phyloP scores from a whole-genome alignment of 129 eudicot species.

The Tanacetum coccineum region DNA sequence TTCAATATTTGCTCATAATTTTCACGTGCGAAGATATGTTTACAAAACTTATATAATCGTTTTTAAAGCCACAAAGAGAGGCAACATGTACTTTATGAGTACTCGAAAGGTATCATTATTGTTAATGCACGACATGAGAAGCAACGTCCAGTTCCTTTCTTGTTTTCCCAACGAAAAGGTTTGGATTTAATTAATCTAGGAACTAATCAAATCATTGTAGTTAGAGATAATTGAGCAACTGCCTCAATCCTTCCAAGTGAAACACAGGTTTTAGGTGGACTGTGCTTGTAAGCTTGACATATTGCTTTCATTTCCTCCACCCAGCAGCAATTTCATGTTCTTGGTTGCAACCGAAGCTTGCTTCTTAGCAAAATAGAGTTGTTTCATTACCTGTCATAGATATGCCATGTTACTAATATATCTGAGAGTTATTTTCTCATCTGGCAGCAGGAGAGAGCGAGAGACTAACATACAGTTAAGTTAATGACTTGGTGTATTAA shows the following conservation, averaged over 20 bases:
- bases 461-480: not conserved
- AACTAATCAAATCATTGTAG: constrained; percentile 49
- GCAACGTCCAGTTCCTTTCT: constrained; percentile 64
- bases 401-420: not conserved
- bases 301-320: constrained; percentile 59
- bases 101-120: too few relatives aligned
- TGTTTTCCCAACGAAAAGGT: constrained; percentile 64
- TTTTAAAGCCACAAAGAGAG: too few relatives aligned
- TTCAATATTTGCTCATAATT: too few relatives aligned
- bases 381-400: constrained; percentile 59
- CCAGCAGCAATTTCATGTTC: constrained; percentile 51
- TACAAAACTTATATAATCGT: too few relatives aligned
- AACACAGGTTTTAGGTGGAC: constrained; percentile 41
- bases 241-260: constrained; percentile 74
- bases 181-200: constrained; percentile 80
- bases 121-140: too few relatives aligned
- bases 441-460: not conserved
- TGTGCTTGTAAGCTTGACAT: constrained; percentile 48
- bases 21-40: too few relatives aligned
- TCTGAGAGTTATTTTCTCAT: not conserved
- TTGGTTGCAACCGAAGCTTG: constrained; percentile 63
- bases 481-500: not conserved
- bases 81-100: too few relatives aligned
- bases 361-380: constrained; percentile 73
- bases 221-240: constrained; percentile 73